These are phyloP conservation scores for Lentithecium fluviatile DNA, from an alignment of 495 filamentous ascomycete genomes.

Conservation along the genomic window DNA sequence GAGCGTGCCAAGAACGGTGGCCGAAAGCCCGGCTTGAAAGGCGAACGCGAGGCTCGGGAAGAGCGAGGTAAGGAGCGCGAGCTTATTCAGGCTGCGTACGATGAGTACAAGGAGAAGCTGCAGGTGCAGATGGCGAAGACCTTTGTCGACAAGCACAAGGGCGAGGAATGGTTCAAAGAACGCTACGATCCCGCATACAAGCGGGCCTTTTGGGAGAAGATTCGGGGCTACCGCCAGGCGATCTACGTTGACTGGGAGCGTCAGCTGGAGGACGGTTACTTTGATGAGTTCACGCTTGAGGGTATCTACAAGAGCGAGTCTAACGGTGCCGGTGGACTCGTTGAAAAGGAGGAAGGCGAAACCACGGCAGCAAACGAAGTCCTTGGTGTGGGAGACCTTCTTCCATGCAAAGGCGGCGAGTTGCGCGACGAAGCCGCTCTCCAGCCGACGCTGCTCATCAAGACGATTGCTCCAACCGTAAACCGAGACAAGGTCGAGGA, in stretches of 20 bases:
- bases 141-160: conserved; percentile 87
- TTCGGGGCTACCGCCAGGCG: conserved; percentile 71
- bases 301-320: conserved; percentile 92
- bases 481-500: conserved; percentile 89
- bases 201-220: conserved; percentile 63
- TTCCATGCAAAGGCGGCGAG: conserved; percentile 75
- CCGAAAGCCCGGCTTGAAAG: conserved; percentile 69
- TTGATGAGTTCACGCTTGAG: conserved; percentile 93
- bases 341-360: conserved; percentile 95
- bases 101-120: conserved; percentile 89
- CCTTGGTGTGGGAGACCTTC: conserved; percentile 82
- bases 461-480: conserved; percentile 95
- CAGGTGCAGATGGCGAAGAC: conserved; percentile 84
- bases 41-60: conserved; percentile 74
- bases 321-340: conserved; percentile 78
- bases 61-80: conserved; percentile 86
- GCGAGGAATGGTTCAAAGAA: conserved; percentile 97
- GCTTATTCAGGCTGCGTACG: conserved; percentile 88
- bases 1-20: conserved; percentile 75
- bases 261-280: conserved; percentile 75
- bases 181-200: conserved; percentile 81
- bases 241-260: conserved; percentile 80
- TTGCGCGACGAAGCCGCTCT: conserved; percentile 77
- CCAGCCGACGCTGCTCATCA: conserved; percentile 92
- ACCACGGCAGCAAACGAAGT: conserved; percentile 87